These are phyloP conservation scores for Leishmania martiniquensis DNA, from an alignment of 208 protist genomes.

Conservation along the genomic window DNA sequence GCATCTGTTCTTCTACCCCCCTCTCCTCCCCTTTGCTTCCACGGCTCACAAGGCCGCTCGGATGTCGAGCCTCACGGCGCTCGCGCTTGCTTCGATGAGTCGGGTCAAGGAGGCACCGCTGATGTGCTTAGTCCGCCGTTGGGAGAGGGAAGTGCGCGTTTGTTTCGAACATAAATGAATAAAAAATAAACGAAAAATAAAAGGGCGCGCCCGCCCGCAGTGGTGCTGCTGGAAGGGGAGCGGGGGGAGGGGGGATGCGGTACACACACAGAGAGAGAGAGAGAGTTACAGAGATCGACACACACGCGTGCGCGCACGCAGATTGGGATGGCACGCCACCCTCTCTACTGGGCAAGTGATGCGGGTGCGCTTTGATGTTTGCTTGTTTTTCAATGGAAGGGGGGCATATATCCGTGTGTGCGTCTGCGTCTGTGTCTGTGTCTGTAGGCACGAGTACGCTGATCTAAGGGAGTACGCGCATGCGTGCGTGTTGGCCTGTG, in stretches of 20 bases:
- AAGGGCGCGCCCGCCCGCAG: neutral
- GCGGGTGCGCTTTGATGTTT: neutral
- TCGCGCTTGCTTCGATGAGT: too few relatives aligned
- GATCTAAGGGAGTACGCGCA: too few relatives aligned
- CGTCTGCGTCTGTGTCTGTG: neutral
- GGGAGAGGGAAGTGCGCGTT: neutral
- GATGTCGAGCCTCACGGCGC: neutral
- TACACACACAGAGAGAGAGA: too few relatives aligned
- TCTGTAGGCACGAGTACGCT: neutral
- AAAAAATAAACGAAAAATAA: too few relatives aligned
- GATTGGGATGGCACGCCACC: neutral
- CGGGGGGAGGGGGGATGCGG: too few relatives aligned
- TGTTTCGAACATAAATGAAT: neutral
- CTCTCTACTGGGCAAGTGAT: neutral
- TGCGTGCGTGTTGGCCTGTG: too few relatives aligned
- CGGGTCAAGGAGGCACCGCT: too few relatives aligned
- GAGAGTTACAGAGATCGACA: neutral
- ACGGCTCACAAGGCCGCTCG: too few relatives aligned
- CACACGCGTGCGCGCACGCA: neutral
- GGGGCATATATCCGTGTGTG: too few relatives aligned
- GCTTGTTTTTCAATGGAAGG: too few relatives aligned
- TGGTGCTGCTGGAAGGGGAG: neutral
- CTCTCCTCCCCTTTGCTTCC: neutral
- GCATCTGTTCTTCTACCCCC: neutral
- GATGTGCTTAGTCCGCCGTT: too few relatives aligned